Evolutionary conservation across 148 eudicot genomes (phyloP).

Genomic region (Spergularia bocconei): DNA sequence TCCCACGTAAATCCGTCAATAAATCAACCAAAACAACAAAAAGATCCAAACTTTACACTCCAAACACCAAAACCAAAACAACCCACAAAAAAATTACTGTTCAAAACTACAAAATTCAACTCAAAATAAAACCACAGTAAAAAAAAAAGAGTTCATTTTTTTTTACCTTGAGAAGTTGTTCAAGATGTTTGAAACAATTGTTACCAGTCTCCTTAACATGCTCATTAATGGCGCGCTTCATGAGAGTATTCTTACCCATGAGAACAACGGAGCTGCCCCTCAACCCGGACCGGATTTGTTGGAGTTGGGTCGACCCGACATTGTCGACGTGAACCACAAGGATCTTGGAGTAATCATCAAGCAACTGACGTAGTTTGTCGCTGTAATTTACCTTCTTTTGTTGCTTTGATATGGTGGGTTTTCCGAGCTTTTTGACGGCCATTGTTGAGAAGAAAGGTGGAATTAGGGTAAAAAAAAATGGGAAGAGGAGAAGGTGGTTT

Average conservation of each 20-base stretch:
- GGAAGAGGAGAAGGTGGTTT: not conserved
- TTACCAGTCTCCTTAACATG: conserved; percentile 48
- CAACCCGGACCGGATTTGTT: conserved; percentile 45
- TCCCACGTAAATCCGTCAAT: too few relatives aligned
- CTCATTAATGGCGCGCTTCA: conserved; percentile 42
- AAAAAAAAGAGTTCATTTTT: too few relatives aligned
- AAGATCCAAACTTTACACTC: not conserved
- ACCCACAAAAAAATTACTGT: not conserved
- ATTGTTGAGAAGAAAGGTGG: conserved; percentile 11
- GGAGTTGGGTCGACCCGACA: conserved; percentile 59
- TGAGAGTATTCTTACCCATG: conserved; percentile 68
- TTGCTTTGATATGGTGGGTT: conserved; percentile 21
- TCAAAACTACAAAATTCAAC: not conserved
- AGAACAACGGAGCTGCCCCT: conserved; percentile 48
- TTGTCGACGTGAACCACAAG: conserved; percentile 48
- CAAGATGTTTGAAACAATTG: conserved; percentile 17
- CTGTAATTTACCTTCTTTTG: conserved; percentile 41
- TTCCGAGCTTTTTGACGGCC: conserved; percentile 28
- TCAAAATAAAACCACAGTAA: not conserved
- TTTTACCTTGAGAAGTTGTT: conserved; percentile 33
- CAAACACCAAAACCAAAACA: not conserved
- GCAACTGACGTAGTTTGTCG: conserved; percentile 34
- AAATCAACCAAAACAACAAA: not conserved
- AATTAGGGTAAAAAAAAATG: not conserved
- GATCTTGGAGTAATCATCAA: conserved; percentile 39